Conservation (phyloP, 1,284 basidiomycete genomes). For the Anthracocystis walkeri region DNA sequence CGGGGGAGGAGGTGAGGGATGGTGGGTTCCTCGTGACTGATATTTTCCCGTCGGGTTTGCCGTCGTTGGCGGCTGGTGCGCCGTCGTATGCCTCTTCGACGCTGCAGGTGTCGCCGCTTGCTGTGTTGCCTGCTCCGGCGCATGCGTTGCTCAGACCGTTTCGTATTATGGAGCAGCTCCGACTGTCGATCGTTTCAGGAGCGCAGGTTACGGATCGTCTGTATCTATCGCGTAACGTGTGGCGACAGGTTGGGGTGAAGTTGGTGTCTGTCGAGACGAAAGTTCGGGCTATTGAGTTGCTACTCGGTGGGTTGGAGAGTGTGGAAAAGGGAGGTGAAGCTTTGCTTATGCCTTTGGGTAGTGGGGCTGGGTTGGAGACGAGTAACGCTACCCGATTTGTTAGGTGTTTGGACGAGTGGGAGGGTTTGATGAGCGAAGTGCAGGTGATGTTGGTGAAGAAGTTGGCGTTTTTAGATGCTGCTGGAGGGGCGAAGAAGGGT, state of each 20-base stretch:
- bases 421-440: constrained; percentile 83
- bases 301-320: constrained; percentile 81
- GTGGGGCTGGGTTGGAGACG: constrained; percentile 50
- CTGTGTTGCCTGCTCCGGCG: constrained; percentile 1
- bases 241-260: constrained; percentile 81
- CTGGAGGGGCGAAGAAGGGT: constrained; percentile 59
- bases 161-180: constrained; percentile 35
- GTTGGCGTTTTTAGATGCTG: constrained; percentile 74
- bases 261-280: constrained; percentile 84
- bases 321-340: constrained; percentile 71
- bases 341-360: constrained; percentile 34
- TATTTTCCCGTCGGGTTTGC: constrained; percentile 56
- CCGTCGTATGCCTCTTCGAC: constrained; percentile 46
- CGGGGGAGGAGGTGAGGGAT: neutral
- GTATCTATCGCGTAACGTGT: constrained; percentile 88
- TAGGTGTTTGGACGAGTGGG: constrained; percentile 76
- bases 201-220: constrained; percentile 87
- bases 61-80: constrained; percentile 46
- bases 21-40: constrained; percentile 36
- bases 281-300: constrained; percentile 82
- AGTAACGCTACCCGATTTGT: constrained; percentile 67
- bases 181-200: constrained; percentile 71
- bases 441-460: constrained; percentile 77
- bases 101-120: neutral
- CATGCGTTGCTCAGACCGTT: constrained; percentile 48